Base-by-base conservation (phyloP, 2,329 filamentous ascomycete species). In the Diaporthe sp. region DNA sequence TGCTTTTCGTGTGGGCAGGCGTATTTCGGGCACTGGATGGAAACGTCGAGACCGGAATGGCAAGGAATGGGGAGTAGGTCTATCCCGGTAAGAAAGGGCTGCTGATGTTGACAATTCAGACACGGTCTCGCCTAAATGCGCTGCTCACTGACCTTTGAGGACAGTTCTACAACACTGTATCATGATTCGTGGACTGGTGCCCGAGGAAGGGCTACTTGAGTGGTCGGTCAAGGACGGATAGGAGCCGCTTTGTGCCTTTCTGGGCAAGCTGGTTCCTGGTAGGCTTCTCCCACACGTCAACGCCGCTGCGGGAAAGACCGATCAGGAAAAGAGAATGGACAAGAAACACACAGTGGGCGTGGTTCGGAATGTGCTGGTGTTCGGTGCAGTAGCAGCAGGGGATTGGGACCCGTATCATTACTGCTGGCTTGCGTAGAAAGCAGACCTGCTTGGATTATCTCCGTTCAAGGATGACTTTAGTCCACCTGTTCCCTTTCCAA, bases 161-260 rank as follows among this genome's bases (percentile, higher is more conserved):
- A 15, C n/a, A 1, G 7, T 19, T 8, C 5, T 13, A 28, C 78
- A 80, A 22, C 79, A 81, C 58, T 78, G 75, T 34, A 77, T 78
- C 37, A 81, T 80, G 79, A 70, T 80, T 12, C 58, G 76, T 34
- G 77, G 79, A 3, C 25, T 81, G 22, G 70, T 79, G 22, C 57
- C 75, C 15, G n/a, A 69, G 78, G 78, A 78, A 39, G 59, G 72
- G 37, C 55, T 80, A 10, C 72, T 81, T 34, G 77, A 79, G 59
- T 81, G 80, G 80, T 69, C 65, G 10, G 79, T 80, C n/a, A 78
- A 81, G 68, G 79, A 81, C 76, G 80, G 79, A 4, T 82, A 79
- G 80, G 80, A 73, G 65, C 79, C 78, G 42, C 69, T 83, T 46
- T 80, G 79, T 71, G n/a, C 79, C 5, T 75, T 75, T 55, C 22